phyloP scores from a whole-genome alignment of 2,329 filamentous ascomycete species.

The Neonectria faginata region DNA sequence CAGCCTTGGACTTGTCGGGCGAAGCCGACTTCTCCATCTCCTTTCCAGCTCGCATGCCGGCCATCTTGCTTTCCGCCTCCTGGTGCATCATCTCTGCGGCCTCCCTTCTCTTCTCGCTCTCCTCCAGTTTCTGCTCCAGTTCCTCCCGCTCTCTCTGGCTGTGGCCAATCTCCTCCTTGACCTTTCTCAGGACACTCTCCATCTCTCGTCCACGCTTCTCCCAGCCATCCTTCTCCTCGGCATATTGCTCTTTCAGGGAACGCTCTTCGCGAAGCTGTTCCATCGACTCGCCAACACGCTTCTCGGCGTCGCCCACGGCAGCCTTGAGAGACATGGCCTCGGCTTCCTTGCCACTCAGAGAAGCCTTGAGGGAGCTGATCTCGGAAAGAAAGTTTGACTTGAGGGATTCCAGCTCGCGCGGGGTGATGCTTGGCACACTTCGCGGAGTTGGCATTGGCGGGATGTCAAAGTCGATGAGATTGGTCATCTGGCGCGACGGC shows the following conservation, averaged over 20 bases:
- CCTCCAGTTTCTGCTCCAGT: slow-evolving; percentile 79
- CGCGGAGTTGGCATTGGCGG: slow-evolving; percentile 93
- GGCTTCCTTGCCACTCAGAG: slow-evolving; percentile 90
- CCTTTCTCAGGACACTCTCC: slow-evolving; percentile 81
- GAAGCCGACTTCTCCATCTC: slow-evolving; percentile 53
- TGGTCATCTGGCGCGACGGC: slow-evolving; percentile 68
- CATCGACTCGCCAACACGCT: slow-evolving; percentile 86
- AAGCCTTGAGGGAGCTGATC: slow-evolving; percentile 93
- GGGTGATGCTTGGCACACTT: slow-evolving; percentile 89
- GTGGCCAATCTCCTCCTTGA: slow-evolving; percentile 83
- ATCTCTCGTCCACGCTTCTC: slow-evolving; percentile 88
- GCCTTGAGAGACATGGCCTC: slow-evolving; percentile 89
- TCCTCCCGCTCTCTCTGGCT: slow-evolving; percentile 85
- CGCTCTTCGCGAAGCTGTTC: slow-evolving; percentile 86
- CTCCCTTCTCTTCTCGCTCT: slow-evolving; percentile 79
- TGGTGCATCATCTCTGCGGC: slow-evolving; percentile 81
- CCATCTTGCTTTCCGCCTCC: slow-evolving; percentile 81
- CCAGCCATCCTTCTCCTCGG: slow-evolving; percentile 83
- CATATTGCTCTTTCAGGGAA: slow-evolving; percentile 75
- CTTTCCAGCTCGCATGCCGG: slow-evolving; percentile 76
- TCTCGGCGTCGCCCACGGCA: slow-evolving; percentile 90
- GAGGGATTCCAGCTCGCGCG: slow-evolving; percentile 89
- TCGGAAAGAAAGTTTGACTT: slow-evolving; percentile 93
- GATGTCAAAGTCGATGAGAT: slow-evolving; percentile 82
- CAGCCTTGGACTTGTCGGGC: slow-evolving; percentile 54